A percentile compares a stretch with the other conserved stretches of the same genome.
phyloP scores from a whole-genome alignment of 1,139 yeast genomes.

The Blastobotrys persicus region DNA sequence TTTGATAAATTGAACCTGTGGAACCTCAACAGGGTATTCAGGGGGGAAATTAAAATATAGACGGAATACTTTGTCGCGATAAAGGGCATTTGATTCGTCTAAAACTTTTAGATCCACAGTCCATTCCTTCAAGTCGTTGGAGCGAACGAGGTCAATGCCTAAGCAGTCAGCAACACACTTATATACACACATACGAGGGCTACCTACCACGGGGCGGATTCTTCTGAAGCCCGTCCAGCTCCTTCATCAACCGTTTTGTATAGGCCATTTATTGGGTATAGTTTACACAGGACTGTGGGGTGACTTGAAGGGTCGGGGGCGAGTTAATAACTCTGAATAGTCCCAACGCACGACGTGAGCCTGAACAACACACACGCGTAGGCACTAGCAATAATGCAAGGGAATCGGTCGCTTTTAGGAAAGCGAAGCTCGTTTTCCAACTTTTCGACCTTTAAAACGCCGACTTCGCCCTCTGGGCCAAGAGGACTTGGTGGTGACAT shows the following conservation, averaged over 20 bases:
- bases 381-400: constrained; percentile 10
- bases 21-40: constrained; percentile 64
- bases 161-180: constrained; percentile 14
- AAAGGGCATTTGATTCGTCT: constrained; percentile 36
- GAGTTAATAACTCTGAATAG: neutral
- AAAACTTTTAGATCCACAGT: constrained; percentile 38
- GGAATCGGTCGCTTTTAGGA: constrained; percentile 22
- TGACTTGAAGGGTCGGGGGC: neutral
- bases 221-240: constrained; percentile 36
- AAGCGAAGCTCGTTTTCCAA: constrained; percentile 30
- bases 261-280: too few species aligned
- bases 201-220: constrained; percentile 32
- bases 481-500: neutral
- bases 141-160: constrained; percentile 32
- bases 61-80: constrained; percentile 37
- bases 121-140: constrained; percentile 35
- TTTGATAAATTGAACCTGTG: constrained; percentile 53
- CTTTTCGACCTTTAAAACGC: constrained; percentile 19
- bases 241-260: constrained; percentile 46
- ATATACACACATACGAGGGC: neutral
- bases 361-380: neutral
- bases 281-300: too few species aligned
- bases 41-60: constrained; percentile 45
- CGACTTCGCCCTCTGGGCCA: constrained; percentile 4
- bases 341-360: neutral